phyloP scores from a whole-genome alignment of 73 alveolate genomes.

The Halteria grandinella region DNA sequence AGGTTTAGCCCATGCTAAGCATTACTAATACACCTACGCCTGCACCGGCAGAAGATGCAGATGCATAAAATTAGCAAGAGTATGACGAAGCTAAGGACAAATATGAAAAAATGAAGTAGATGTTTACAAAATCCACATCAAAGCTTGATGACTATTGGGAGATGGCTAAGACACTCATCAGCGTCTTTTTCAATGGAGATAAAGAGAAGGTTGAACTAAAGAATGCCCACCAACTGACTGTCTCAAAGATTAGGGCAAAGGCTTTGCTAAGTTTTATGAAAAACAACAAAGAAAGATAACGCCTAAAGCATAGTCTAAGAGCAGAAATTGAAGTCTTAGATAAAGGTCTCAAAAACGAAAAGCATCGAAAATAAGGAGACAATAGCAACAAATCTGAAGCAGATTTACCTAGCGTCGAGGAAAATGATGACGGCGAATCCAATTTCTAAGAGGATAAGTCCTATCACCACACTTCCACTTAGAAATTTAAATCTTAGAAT shows the following conservation, averaged over 20 bases:
- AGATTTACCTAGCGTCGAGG: constrained; percentile 17
- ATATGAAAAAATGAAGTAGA: background rate
- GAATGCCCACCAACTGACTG: too few species aligned
- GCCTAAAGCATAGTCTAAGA: background rate
- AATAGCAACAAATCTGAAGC: background rate
- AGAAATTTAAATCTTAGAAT: too few species aligned
- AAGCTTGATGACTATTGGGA: too few species aligned
- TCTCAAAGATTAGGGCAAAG: too few species aligned
- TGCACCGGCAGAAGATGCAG: too few species aligned
- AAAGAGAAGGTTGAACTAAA: constrained; percentile 10
- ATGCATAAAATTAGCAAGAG: too few species aligned
- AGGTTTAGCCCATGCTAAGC: too few species aligned
- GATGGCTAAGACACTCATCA: too few species aligned
- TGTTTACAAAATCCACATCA: background rate
- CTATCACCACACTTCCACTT: too few species aligned
- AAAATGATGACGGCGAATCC: constrained; percentile 40
- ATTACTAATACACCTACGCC: too few species aligned
- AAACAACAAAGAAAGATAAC: background rate
- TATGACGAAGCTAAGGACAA: background rate
- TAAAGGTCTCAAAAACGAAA: constrained; percentile 5
- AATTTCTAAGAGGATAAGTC: background rate
- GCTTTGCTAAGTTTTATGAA: constrained; percentile 4
- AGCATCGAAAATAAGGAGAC: constrained; percentile 29
- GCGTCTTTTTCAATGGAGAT: constrained; percentile 9
- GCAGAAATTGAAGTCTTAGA: constrained; percentile 4